Evolutionary conservation across 352 stramenopile species (phyloP).

Genomic region (Phytophthora multivora): DNA sequence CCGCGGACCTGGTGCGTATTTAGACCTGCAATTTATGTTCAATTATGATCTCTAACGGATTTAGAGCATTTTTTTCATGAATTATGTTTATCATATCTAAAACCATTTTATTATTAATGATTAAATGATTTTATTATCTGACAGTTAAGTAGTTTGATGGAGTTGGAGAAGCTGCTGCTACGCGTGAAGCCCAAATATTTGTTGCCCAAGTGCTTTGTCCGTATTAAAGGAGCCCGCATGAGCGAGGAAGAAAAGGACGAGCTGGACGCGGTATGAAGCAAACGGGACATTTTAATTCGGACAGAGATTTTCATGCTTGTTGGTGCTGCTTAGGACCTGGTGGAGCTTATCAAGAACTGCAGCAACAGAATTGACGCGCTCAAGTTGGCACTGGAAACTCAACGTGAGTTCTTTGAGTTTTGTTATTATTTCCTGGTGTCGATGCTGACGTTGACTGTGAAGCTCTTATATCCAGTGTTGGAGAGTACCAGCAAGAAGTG

Average conservation of each 20-base stretch:
- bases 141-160: slow-evolving; percentile 52
- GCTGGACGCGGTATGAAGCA: slow-evolving; percentile 55
- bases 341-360: slow-evolving; percentile 79
- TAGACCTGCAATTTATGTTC: background rate
- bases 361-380: slow-evolving; percentile 62
- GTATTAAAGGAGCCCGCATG: slow-evolving; percentile 64
- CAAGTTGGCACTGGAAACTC: slow-evolving; percentile 39
- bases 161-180: slow-evolving; percentile 61
- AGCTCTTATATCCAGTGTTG: slow-evolving; percentile 28
- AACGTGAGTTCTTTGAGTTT: slow-evolving; percentile 28
- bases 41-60: background rate
- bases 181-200: slow-evolving; percentile 60
- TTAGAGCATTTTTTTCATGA: background rate
- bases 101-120: background rate
- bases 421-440: background rate
- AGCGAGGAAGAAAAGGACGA: slow-evolving; percentile 80
- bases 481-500: slow-evolving; percentile 72
- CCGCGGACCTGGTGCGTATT: slow-evolving; percentile 34
- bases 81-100: background rate
- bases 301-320: slow-evolving; percentile 2
- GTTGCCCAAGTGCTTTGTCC: slow-evolving; percentile 63
- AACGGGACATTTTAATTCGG: slow-evolving; percentile 2
- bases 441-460: background rate
- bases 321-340: slow-evolving; percentile 49
- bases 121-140: slow-evolving; percentile 1